phyloP scores from a whole-genome alignment of 352 stramenopile genomes.

The Globisporangium nagaii region DNA sequence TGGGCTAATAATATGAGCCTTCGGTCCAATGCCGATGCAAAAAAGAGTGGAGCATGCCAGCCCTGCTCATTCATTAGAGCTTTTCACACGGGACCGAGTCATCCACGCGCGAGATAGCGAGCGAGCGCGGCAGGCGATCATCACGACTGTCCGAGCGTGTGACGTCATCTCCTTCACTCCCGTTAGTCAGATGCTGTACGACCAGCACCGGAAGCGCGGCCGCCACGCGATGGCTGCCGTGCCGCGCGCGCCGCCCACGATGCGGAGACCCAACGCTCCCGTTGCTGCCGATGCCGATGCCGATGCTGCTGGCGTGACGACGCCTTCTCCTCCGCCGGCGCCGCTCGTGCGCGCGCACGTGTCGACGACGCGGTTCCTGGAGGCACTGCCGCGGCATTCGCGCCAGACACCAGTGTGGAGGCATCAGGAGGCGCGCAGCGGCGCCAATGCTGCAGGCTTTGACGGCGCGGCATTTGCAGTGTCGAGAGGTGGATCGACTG shows the following conservation, averaged over 20 bases:
- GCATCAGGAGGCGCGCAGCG: too few species aligned
- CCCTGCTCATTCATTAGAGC: neutral
- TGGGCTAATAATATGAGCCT: neutral
- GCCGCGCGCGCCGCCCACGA: neutral
- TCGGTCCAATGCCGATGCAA: neutral
- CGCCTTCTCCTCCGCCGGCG: too few species aligned
- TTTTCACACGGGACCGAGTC: neutral
- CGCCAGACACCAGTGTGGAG: neutral
- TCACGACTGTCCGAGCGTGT: too few species aligned
- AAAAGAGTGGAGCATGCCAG: neutral
- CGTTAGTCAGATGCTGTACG: constrained; percentile 2
- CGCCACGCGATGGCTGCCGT: neutral
- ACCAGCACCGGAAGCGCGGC: neutral
- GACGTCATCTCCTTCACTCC: neutral
- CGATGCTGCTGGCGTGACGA: too few species aligned
- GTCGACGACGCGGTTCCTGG: neutral
- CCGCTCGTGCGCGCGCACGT: neutral
- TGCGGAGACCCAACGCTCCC: neutral
- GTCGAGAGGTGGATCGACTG: too few species aligned
- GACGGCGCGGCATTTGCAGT: too few species aligned
- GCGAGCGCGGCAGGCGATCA: too few species aligned
- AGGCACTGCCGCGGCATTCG: neutral
- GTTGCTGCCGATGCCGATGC: too few species aligned
- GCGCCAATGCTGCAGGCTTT: neutral
- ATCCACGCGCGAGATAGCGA: too few species aligned